Base-by-base conservation (phyloP, 2,329 filamentous ascomycete species). In the Didymella arachidicola region DNA sequence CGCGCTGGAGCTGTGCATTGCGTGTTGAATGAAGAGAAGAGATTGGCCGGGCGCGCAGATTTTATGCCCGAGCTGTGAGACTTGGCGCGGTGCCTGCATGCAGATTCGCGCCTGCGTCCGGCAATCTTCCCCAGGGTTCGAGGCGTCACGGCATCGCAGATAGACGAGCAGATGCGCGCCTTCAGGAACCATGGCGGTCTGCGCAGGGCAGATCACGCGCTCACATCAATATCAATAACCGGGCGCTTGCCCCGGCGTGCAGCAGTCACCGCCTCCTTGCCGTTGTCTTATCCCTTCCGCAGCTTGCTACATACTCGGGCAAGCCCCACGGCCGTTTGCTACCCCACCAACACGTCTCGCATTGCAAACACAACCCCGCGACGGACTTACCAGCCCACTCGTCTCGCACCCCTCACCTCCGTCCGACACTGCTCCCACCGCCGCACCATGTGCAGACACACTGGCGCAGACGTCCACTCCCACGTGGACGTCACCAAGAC, bases 381-480 rank as follows among this genome's bases (percentile, higher is more conserved):
- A 57, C 69, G 67, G 41, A 54, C 66, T 45, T 60, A 61, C 50
- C 52, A 54, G 48, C 53, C 64, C 42, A 57, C 59, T 50, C 63
- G 65, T 41, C 65, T 63, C 42, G 60, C 68, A 54, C 60, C 68
- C 50, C 53, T 62, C 45, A 57, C 62, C 36, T 59, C 68, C 29
- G 67, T 72, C 57, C 65, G 89, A 74, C 79, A 89, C 77, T 95
- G 91, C 79, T 94, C 91, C 53, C 90, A 89, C 78, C 86, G 88
- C 79, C 84, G 89, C 80, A 84, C 81, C 78, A 94, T 93, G 88
- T 91, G 89, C 79, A 86, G 85, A 76, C 80, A 85, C 62, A 82
- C 81, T 68, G 86, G 85, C 64, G 79, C 78, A 47, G 84, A 86
- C 62, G 80, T 79, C 62, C 81, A 83, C 54, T 82, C 81, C 63